Evolutionary conservation across 495 filamentous ascomycete genomes (phyloP), one percentile per base, ranked within the genome.

Genomic region (Aspergillus diversus): DNA sequence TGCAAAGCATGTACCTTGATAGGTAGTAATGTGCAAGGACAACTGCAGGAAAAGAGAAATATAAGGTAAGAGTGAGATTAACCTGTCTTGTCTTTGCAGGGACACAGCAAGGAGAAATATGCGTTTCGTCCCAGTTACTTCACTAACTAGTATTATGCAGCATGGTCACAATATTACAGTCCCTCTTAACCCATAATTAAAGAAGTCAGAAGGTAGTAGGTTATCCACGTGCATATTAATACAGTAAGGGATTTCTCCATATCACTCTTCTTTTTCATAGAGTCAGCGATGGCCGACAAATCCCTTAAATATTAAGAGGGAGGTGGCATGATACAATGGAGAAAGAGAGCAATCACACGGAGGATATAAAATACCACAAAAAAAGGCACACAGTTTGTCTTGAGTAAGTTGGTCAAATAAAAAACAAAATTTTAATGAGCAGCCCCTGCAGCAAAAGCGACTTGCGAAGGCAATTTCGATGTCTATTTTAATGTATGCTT

Each of bases 31-130:
- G 63, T 58, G 63, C 59, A 69, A 69, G 63, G 63, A 63, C 58
- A 15, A 17, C 58, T 69, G 63, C 67, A 64, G 62, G 46, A 60
- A 60, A 56, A 50, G 21, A n/a, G 33, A n/a, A 33, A 47, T 46
- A 35, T 47, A 8, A 34, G 39, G 17, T 60, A 33, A 37, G 52
- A 9, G 5, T 27, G 8, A 50, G 47, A 27, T 50, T 5, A 50
- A 50, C 27, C 21, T 5, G 47, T 17, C 4, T 27, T 27, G 13
- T 50, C 3, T 50, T 60, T 69, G 64, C 64, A 69, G 61, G 67
- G 53, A 66, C 67, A 49, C 59, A 39, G 61, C 61, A 69, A 69
- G 67, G 67, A 57, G 47, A 55, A 33, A 5, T 34, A 50, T 35
- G 11, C 31, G 11, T 9, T 50, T 21, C 47, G 21, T 50, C 8